These are phyloP conservation scores for Ustanciosporium gigantosporum DNA, from an alignment of 1,284 basidiomycete species.

Conservation along the genomic window DNA sequence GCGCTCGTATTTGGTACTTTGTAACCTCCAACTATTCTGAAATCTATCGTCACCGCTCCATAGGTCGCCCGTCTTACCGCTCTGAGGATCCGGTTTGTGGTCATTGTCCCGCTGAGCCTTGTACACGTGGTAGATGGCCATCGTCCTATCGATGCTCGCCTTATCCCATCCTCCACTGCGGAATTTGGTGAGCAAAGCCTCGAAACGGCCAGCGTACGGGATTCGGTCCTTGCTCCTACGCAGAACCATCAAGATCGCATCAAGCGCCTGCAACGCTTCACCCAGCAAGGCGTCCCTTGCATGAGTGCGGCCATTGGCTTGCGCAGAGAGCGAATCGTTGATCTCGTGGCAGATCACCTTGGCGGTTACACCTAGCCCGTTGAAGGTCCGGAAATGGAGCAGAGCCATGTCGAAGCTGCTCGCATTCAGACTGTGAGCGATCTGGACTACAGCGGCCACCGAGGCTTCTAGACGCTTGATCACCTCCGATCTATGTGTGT, in stretches of 20 bases:
- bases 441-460: background rate
- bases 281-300: background rate
- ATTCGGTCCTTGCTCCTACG: slow-evolving; percentile 4
- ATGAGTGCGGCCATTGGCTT: background rate
- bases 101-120: background rate
- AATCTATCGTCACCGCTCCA: background rate
- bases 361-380: slow-evolving; percentile 2
- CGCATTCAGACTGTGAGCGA: slow-evolving; percentile 6
- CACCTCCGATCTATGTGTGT: background rate
- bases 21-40: background rate
- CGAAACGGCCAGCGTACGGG: slow-evolving; percentile 7
- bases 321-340: background rate
- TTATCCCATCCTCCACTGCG: slow-evolving; percentile 2
- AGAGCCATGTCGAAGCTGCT: slow-evolving; percentile 14
- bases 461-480: slow-evolving; percentile 2
- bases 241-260: slow-evolving; percentile 9
- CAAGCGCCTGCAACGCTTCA: slow-evolving; percentile 8
- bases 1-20: background rate
- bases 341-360: slow-evolving; percentile 5
- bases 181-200: slow-evolving; percentile 8
- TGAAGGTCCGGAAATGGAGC: slow-evolving; percentile 11
- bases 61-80: background rate
- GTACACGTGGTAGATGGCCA: background rate
- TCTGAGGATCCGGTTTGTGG: background rate
- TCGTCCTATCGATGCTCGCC: background rate